Conservation (phyloP, 441 rosid species). For the Gossypium schwendimanii region DNA sequence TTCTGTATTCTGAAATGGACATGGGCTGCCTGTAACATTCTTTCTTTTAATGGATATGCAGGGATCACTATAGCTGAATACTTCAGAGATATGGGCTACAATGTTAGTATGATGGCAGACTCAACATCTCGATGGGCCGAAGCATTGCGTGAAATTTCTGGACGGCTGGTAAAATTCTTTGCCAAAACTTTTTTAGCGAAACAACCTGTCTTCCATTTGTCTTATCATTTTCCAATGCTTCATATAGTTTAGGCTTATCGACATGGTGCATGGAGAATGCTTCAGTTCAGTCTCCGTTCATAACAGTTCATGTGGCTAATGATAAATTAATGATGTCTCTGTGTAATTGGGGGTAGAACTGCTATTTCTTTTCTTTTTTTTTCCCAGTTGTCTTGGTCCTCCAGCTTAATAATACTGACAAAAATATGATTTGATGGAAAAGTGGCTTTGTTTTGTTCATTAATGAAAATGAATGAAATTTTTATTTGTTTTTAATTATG, state of each 20-base stretch:
- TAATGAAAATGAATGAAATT: constrained; percentile 1
- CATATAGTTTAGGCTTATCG: background rate
- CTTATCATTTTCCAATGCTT: background rate
- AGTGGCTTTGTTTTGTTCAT: background rate
- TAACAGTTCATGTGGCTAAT: background rate
- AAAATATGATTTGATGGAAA: background rate
- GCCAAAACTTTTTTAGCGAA: background rate
- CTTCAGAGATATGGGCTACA: constrained; percentile 98
- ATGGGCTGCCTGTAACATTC: background rate
- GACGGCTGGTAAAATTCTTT: constrained; percentile 68
- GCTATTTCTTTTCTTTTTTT: background rate
- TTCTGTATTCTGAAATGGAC: background rate
- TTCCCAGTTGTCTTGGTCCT: background rate
- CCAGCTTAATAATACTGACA: background rate
- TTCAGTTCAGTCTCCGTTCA: background rate
- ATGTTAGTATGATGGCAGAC: constrained; percentile 99
- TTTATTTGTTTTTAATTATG: background rate
- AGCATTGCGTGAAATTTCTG: constrained; percentile 99
- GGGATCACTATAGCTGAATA: constrained; percentile 98
- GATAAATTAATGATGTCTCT: background rate
- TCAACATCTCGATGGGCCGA: constrained; percentile 99
- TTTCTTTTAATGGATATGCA: constrained; percentile 26
- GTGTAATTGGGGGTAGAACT: background rate
- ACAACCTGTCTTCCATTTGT: background rate
- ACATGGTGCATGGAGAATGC: background rate